Percentiles rank a stretch among this genome's conserved stretches.
Evolutionary conservation across 1,139 yeast genomes (phyloP).

Genomic region (Arxiozyma telluris): DNA sequence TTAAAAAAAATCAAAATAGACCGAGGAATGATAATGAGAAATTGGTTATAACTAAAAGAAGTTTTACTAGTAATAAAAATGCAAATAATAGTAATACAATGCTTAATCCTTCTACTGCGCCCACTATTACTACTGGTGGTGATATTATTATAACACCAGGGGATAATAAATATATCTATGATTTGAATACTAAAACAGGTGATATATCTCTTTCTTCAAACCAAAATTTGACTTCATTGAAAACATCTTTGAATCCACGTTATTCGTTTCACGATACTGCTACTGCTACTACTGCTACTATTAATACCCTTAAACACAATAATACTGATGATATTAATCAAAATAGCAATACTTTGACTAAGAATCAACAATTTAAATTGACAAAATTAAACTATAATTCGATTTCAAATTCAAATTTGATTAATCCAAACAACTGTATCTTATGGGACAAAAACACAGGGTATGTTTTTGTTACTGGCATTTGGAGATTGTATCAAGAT

Average conservation of each 20-base stretch:
- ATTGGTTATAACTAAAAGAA: neutral
- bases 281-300: neutral
- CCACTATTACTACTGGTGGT: neutral
- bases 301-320: neutral
- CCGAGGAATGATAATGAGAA: neutral
- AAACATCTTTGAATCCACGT: neutral
- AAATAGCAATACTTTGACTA: conserved; percentile 13
- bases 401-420: conserved; percentile 14
- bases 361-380: conserved; percentile 28
- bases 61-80: no score
- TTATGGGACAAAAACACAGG: conserved; percentile 89
- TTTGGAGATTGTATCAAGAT: conserved; percentile 55
- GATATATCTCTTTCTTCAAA: conserved; percentile 1
- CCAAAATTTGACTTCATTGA: conserved; percentile 1
- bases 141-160: neutral
- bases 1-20: no score
- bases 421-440: conserved; percentile 44
- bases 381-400: conserved; percentile 21
- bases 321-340: neutral
- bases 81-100: neutral
- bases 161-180: conserved; percentile 1
- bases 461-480: conserved; percentile 80
- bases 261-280: neutral
- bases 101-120: neutral
- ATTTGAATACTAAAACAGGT: conserved; percentile 4